Conservation (phyloP, 805 yeast species). For the Tetrapisispora phaffii region DNA sequence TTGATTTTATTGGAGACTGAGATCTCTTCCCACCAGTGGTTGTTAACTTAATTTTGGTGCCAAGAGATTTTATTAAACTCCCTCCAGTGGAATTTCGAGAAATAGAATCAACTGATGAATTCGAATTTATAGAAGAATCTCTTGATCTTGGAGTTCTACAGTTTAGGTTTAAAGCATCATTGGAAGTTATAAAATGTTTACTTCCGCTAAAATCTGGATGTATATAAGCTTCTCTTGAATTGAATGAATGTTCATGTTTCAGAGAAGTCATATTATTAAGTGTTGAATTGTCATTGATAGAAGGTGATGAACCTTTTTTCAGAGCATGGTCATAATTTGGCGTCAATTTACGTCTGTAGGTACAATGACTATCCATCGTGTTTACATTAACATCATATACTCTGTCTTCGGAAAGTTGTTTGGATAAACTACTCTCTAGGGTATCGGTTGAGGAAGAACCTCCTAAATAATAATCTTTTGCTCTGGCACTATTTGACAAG, state of each 20-base stretch:
- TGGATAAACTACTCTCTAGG: background rate
- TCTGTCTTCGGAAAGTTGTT: background rate
- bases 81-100: conserved; percentile 12
- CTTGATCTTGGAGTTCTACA: background rate
- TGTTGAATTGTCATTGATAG: too few relatives aligned
- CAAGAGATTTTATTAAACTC: conserved; percentile 12
- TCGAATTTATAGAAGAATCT: background rate
- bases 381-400: too few relatives aligned
- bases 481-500: too few relatives aligned
- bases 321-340: too few relatives aligned
- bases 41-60: conserved; percentile 12
- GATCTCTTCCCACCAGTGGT: conserved; percentile 14
- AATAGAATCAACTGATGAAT: background rate
- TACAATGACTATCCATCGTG: too few relatives aligned
- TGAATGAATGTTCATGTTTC: background rate
- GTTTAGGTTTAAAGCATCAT: background rate
- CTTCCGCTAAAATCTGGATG: background rate
- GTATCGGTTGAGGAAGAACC: background rate
- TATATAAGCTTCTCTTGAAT: background rate
- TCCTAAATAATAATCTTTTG: background rate
- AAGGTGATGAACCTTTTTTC: too few relatives aligned
- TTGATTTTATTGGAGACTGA: conserved; percentile 16
- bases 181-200: background rate
- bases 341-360: too few relatives aligned
- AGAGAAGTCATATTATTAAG: too few relatives aligned